A percentile compares a stretch with the other conserved stretches of the same genome.
These are phyloP conservation scores for Podosphaera aphanis DNA, from an alignment of 2,329 filamentous ascomycete genomes.

Conservation along the genomic window DNA sequence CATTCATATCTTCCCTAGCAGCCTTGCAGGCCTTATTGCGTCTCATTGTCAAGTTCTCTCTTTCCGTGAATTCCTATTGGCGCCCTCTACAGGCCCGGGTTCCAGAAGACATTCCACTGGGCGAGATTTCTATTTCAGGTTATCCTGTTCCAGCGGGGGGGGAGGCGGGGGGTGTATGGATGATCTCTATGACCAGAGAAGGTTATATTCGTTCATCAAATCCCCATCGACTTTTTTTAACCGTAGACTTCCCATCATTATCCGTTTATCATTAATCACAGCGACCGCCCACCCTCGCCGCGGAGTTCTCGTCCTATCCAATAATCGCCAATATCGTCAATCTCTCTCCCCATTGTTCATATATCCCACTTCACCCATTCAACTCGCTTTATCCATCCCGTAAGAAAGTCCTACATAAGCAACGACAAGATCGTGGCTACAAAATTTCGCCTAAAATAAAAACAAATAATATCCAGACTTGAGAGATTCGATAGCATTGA, in stretches of 20 bases:
- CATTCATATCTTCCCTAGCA: conserved; percentile 5
- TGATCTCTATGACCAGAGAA: not conserved
- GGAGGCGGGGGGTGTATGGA: not conserved
- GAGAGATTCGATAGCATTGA: not conserved
- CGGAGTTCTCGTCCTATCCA: not conserved
- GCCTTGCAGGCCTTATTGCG: conserved; percentile 13
- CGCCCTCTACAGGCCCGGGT: conserved; percentile 7
- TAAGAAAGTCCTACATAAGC: not conserved
- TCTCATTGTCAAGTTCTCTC: conserved; percentile 11
- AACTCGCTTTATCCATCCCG: not conserved
- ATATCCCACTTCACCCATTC: not conserved
- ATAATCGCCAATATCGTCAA: not conserved
- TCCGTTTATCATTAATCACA: not conserved
- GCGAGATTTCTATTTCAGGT: too few species aligned
- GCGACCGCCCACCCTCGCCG: not conserved
- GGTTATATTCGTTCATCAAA: not conserved
- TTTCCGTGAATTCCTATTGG: conserved; percentile 11
- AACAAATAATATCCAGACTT: not conserved
- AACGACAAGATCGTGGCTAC: not conserved
- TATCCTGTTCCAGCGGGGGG: not conserved
- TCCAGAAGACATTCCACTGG: too few species aligned
- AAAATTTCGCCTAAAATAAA: not conserved
- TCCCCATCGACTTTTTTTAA: not conserved
- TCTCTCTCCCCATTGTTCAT: not conserved
- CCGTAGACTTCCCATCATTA: not conserved